A percentile compares a stretch with the other conserved stretches of the same genome.
phyloP scores from a whole-genome alignment of 1,284 basidiomycete species.

The Anthracocystis walkeri region DNA sequence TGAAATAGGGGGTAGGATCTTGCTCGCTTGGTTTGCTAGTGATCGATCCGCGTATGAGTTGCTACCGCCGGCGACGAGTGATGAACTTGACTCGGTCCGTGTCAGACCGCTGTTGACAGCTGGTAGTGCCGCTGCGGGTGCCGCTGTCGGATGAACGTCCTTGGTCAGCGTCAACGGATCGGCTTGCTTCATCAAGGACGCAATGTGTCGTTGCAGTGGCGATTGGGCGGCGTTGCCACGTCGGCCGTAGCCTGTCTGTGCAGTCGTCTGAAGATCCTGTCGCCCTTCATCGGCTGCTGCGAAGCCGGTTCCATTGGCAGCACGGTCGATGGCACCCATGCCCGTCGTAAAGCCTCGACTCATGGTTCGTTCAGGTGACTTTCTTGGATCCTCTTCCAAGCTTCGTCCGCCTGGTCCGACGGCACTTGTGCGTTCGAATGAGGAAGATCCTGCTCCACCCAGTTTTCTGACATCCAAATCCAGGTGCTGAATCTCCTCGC shows the following conservation, averaged over 20 bases:
- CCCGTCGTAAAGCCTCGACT: conserved; percentile 33
- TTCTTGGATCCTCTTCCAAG: conserved; percentile 26
- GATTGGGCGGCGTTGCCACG: conserved; percentile 24
- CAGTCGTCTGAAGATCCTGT: conserved; percentile 39
- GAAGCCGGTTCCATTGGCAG: conserved; percentile 17
- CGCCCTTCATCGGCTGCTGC: conserved; percentile 22
- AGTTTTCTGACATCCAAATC: conserved; percentile 48
- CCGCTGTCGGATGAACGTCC: background rate
- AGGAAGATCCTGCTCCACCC: conserved; percentile 14
- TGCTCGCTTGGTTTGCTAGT: conserved; percentile 4
- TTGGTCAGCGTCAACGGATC: conserved; percentile 10
- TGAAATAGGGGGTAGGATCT: conserved; percentile 30
- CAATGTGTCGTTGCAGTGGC: conserved; percentile 55
- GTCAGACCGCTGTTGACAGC: conserved; percentile 5
- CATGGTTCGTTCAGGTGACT: conserved; percentile 40
- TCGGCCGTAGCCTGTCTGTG: conserved; percentile 15
- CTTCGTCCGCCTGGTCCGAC: conserved; percentile 9
- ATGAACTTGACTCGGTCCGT: conserved; percentile 20
- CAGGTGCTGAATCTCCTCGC: conserved; percentile 78
- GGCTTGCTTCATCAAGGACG: conserved; percentile 36
- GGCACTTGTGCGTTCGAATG: conserved; percentile 17
- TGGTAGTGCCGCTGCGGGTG: conserved; percentile 4
- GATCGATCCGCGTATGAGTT: conserved; percentile 11
- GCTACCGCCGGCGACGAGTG: background rate
- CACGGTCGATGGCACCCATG: conserved; percentile 46